phyloP scores from a whole-genome alignment of 768 basidiomycete species.

The Ramaria sp. region DNA sequence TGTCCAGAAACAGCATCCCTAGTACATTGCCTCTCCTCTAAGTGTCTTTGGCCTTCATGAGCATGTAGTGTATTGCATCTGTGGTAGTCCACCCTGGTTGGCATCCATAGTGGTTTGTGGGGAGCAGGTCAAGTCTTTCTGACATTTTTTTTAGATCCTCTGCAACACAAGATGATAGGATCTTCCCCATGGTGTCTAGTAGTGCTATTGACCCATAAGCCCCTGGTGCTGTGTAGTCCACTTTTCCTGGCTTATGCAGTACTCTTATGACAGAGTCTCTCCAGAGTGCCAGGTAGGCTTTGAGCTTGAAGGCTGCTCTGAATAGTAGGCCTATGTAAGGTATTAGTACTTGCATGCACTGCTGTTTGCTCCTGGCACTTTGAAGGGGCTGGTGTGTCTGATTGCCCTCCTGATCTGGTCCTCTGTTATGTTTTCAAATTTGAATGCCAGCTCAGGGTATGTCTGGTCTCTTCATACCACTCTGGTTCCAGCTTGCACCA shows the following conservation, averaged over 20 bases:
- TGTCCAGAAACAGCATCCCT: conserved; percentile 20
- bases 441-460: no score
- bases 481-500: no score
- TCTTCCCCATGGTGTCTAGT: conserved; percentile 19
- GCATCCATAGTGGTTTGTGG: conserved; percentile 19
- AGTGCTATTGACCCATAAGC: conserved; percentile 27
- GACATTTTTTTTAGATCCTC: conserved; percentile 16
- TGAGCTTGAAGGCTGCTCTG: background rate
- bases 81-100: conserved; percentile 19
- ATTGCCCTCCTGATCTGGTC: conserved; percentile 9
- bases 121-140: conserved; percentile 19
- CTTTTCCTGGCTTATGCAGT: background rate
- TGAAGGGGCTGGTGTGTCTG: conserved; percentile 11
- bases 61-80: conserved; percentile 21
- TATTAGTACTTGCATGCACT: background rate
- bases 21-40: conserved; percentile 19
- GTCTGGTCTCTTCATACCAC: no score
- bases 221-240: conserved; percentile 25
- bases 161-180: conserved; percentile 16
- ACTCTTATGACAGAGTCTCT: background rate
- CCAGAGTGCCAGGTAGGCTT: background rate
- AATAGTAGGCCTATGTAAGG: background rate
- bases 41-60: conserved; percentile 24
- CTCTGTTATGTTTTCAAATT: conserved; percentile 7
- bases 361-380: conserved; percentile 14